Conservation (phyloP, 768 basidiomycete genomes). For the Russula sp. region DNA sequence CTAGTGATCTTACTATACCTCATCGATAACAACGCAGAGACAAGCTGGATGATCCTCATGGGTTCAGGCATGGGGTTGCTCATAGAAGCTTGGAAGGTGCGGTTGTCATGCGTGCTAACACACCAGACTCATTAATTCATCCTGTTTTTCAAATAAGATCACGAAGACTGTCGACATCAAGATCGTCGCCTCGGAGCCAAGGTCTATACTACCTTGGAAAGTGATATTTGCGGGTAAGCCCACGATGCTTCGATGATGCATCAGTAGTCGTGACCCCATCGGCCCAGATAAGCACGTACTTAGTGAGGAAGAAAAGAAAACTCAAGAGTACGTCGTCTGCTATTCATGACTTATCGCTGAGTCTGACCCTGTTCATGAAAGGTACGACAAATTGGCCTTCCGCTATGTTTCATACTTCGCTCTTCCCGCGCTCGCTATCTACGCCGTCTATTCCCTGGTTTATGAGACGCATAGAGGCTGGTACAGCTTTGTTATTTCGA, state of each 20-base stretch:
- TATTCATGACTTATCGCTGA: not conserved
- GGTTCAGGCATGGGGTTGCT: conserved; percentile 75
- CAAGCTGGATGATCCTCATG: conserved; percentile 95
- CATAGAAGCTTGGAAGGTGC: conserved; percentile 92
- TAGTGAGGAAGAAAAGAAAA: conserved; percentile 96
- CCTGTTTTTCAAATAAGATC: conserved; percentile 39
- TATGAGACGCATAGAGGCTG: conserved; percentile 86
- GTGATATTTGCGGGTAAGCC: conserved; percentile 70
- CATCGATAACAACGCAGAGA: conserved; percentile 91
- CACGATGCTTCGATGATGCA: conserved; percentile 15
- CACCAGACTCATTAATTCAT: not conserved
- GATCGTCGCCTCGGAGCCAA: conserved; percentile 51
- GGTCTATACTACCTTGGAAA: conserved; percentile 68
- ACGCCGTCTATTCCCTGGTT: conserved; percentile 72
- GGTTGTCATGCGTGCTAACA: conserved; percentile 12
- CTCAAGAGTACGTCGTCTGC: conserved; percentile 71
- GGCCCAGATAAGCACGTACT: conserved; percentile 83
- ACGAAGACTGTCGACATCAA: conserved; percentile 87
- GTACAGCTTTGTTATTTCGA: conserved; percentile 95
- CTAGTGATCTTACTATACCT: conserved; percentile 85
- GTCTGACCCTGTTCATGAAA: conserved; percentile 25
- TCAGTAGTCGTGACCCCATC: conserved; percentile 11
- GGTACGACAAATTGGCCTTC: conserved; percentile 91
- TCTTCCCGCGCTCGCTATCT: conserved; percentile 69
- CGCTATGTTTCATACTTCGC: conserved; percentile 89